phyloP scores from a whole-genome alignment of 345 rosid species.

The Tarenaya hassleriana region DNA sequence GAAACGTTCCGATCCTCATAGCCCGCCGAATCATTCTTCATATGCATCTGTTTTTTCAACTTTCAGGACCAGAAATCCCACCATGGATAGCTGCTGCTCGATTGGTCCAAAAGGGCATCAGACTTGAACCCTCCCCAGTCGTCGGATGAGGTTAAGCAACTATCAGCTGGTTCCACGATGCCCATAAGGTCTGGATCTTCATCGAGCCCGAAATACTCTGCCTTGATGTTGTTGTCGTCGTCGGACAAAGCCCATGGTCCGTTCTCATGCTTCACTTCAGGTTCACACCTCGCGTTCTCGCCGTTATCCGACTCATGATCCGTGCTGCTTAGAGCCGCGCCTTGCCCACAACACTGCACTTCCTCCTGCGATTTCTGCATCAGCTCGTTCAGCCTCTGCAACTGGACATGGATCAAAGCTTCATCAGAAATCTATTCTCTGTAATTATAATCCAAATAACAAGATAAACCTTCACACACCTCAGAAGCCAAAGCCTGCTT shows the following conservation, averaged over 20 bases:
- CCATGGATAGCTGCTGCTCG: constrained; percentile 38
- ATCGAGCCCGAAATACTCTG: constrained; percentile 23
- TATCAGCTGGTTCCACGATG: constrained; percentile 32
- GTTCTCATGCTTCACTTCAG: constrained; percentile 26
- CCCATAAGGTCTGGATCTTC: constrained; percentile 25
- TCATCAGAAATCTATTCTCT: constrained; percentile 1
- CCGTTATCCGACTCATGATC: constrained; percentile 26
- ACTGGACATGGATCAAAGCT: constrained; percentile 30
- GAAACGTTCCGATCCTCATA: too few relatives aligned
- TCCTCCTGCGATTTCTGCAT: constrained; percentile 25
- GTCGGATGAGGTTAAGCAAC: constrained; percentile 35
- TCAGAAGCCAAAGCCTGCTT: constrained; percentile 47
- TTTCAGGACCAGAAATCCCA: constrained; percentile 48
- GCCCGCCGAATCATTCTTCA: too few relatives aligned
- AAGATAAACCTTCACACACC: constrained; percentile 43
- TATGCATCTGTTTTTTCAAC: neutral
- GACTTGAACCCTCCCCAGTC: constrained; percentile 38
- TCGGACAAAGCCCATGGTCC: constrained; percentile 18
- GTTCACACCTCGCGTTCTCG: constrained; percentile 30
- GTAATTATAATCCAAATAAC: too few relatives aligned
- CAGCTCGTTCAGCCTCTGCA: constrained; percentile 44
- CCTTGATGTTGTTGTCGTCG: constrained; percentile 21
- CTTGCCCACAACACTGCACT: constrained; percentile 20
- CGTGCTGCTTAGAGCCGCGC: constrained; percentile 21
- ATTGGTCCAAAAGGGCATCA: constrained; percentile 37